A percentile compares a stretch with the other conserved stretches of the same genome.
Evolutionary conservation across 2,329 filamentous ascomycete species (phyloP).

Genomic region (Aspergillus pseudoglaucus): DNA sequence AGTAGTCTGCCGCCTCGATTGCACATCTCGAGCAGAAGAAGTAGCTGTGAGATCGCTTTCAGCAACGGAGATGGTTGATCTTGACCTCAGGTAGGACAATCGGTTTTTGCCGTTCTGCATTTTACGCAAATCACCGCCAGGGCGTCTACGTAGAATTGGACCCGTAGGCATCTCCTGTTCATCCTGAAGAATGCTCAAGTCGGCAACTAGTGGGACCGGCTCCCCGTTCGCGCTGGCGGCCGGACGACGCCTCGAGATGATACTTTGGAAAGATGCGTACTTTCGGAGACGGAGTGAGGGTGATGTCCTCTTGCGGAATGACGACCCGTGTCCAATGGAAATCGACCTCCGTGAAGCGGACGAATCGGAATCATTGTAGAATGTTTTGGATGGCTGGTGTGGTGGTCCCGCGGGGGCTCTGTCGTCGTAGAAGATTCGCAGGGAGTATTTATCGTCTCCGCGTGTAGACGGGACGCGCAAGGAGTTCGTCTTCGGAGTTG

Average conservation of each 20-base stretch:
- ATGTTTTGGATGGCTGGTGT: slow-evolving; percentile 8
- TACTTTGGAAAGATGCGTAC: slow-evolving; percentile 41
- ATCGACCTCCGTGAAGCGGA: slow-evolving; percentile 20
- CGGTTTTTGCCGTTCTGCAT: slow-evolving; percentile 60
- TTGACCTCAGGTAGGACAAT: slow-evolving; percentile 36
- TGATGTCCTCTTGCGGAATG: slow-evolving; percentile 21
- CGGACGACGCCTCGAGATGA: slow-evolving; percentile 27
- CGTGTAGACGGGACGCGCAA: slow-evolving; percentile 13
- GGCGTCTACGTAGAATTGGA: slow-evolving; percentile 62
- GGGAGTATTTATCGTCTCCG: slow-evolving; percentile 20
- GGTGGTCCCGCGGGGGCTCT: slow-evolving; percentile 5
- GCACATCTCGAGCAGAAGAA: slow-evolving; percentile 5
- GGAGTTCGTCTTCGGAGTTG: slow-evolving; percentile 11
- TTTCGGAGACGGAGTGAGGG: slow-evolving; percentile 35
- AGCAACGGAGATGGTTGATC: slow-evolving; percentile 25
- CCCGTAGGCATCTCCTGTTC: slow-evolving; percentile 20
- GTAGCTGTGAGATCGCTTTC: slow-evolving; percentile 13
- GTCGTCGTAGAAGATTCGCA: slow-evolving; percentile 25
- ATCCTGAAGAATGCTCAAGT: slow-evolving; percentile 12
- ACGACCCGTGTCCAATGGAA: slow-evolving; percentile 19
- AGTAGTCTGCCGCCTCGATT: slow-evolving; percentile 20
- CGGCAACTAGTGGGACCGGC: slow-evolving; percentile 9
- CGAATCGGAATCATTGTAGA: slow-evolving; percentile 10
- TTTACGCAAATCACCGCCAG: slow-evolving; percentile 67
- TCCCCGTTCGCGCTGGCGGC: slow-evolving; percentile 9